Evolutionary conservation across 495 filamentous ascomycete species (phyloP), one percentile per base, ranked within the genome.

Genomic region (Penicillium silybi): DNA sequence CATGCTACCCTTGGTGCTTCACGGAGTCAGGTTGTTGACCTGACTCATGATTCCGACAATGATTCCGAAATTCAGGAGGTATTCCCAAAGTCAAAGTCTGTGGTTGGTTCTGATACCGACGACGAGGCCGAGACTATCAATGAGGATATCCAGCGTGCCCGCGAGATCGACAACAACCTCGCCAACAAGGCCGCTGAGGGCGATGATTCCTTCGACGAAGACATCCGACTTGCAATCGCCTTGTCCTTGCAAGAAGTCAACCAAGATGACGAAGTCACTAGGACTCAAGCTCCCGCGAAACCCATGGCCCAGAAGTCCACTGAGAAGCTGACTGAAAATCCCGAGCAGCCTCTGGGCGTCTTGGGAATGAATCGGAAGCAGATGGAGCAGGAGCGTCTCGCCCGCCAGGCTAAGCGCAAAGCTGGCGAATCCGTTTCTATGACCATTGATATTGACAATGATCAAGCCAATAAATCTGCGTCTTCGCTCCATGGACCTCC

Each of bases 301-400:
- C 6, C 2, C 8, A 10, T 8, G 9, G 10, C 37, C 7, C n/a
- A 16, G 16, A 39, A 39, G 16, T 16, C 37, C 37, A 17, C n/a
- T 18, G 37, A 17, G 15, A 16, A 39, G 18, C 37, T n/a, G 0
- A 6, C 4, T 17, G 9, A 18, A 19, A 9, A 8, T 17, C 16
- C n/a, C 9, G 1, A 39, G 18, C 37, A 23, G 10, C 25, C 45
- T 1, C 44, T 66, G 10, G 63, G 73, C 5, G 38, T 81, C 0
- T 46, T 76, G 3, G 83, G 81, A 0, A 65, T 91, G 0, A 79
- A 95, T 66, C 80, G 91, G 9, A 88, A 86, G 64, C 76, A 85
- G 52, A 93, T 96, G 89, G 92, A 97, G 57, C 72, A 85, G 59
- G 92, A 95, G 59, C 80, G 92, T 18, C 77, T 96, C 8, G 85